Evolutionary conservation across 1,284 basidiomycete species (phyloP).

Genomic region (Marasmius oreades): DNA sequence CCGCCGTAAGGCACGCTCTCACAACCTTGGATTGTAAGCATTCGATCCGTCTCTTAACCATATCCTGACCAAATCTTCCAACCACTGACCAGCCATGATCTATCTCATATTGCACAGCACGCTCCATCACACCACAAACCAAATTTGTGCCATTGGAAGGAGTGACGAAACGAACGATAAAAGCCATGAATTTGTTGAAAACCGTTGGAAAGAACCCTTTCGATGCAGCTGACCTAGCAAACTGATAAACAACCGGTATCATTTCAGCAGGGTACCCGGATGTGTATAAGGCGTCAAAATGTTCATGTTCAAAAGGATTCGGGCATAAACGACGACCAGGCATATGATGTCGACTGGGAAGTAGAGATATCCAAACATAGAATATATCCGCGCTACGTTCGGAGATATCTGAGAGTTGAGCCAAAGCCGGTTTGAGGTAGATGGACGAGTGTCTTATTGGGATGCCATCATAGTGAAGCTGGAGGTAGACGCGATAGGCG

Average conservation of each 20-base stretch:
- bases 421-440: not conserved
- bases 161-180: not conserved
- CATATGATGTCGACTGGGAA: not conserved
- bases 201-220: not conserved
- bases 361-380: not conserved
- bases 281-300: not conserved
- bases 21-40: not conserved
- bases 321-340: not conserved
- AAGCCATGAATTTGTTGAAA: not conserved
- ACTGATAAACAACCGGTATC: not conserved
- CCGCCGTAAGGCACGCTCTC: not conserved
- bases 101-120: not conserved
- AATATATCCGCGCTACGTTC: not conserved
- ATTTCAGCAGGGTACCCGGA: not conserved
- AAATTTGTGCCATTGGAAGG: not conserved
- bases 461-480: not conserved
- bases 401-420: not conserved
- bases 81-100: not conserved
- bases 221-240: not conserved
- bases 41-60: not conserved
- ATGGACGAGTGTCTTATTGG: not conserved
- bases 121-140: not conserved
- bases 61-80: not conserved
- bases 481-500: not conserved
- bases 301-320: not conserved